phyloP scores from a whole-genome alignment of 164 flowering plant genomes.

The Akebia trifoliata region DNA sequence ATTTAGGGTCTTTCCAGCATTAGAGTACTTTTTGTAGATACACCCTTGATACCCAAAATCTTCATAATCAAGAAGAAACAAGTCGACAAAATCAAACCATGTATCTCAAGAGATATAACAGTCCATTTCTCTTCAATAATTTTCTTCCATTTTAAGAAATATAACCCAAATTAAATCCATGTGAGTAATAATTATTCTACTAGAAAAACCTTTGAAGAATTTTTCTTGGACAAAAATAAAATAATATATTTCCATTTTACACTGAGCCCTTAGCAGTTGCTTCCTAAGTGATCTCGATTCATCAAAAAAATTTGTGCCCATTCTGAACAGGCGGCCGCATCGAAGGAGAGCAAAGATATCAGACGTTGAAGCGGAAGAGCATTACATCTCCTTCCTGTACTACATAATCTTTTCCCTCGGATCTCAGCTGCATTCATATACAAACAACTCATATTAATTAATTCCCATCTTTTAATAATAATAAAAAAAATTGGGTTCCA shows the following conservation, averaged over 20 bases:
- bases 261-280: too few species aligned
- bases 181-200: background rate
- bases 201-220: background rate
- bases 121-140: too few species aligned
- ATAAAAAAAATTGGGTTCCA: too few species aligned
- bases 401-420: conserved; percentile 90
- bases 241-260: background rate
- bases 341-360: conserved; percentile 10
- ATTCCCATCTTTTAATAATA: background rate
- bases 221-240: background rate
- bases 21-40: too few species aligned
- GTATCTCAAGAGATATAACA: too few species aligned
- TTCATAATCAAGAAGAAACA: too few species aligned
- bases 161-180: background rate
- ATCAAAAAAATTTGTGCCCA: too few species aligned
- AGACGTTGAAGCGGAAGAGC: conserved; percentile 95
- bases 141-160: background rate
- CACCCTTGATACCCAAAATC: too few species aligned
- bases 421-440: conserved; percentile 67
- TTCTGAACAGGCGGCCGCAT: too few species aligned
- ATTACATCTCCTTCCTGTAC: conserved; percentile 98
- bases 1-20: too few species aligned
- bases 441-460: conserved; percentile 2
- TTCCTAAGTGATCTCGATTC: too few species aligned
- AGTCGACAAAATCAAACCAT: too few species aligned